Evolutionary conservation across 2,329 filamentous ascomycete genomes (phyloP).

Genomic region (Xylaria sp.): DNA sequence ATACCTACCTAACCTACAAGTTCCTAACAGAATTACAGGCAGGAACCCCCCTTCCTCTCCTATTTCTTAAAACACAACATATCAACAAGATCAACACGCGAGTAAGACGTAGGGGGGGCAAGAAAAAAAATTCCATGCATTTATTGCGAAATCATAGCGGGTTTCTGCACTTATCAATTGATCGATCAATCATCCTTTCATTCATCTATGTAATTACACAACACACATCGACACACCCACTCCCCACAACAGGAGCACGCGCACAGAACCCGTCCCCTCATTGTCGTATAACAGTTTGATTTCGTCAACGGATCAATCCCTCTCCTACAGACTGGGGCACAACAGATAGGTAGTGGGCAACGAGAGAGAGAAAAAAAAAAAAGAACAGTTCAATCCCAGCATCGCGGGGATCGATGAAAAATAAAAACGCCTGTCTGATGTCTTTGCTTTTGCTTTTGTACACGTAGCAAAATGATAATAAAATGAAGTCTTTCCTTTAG

Average conservation of each 20-base stretch:
- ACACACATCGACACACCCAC: not conserved
- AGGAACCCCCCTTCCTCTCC: not conserved
- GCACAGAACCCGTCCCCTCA: not conserved
- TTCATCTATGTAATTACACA: slow-evolving; percentile 30
- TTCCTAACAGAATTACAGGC: not conserved
- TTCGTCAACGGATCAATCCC: not conserved
- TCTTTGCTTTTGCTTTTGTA: slow-evolving; percentile 35
- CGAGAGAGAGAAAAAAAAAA: slow-evolving; percentile 8
- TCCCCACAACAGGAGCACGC: not conserved
- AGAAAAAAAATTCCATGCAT: slow-evolving; percentile 1
- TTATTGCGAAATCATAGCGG: slow-evolving; percentile 7
- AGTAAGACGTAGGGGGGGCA: not conserved
- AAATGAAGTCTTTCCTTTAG: slow-evolving; percentile 26
- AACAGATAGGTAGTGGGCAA: not conserved
- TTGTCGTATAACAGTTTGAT: slow-evolving; percentile 2
- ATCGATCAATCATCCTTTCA: slow-evolving; percentile 23
- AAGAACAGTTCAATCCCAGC: not conserved
- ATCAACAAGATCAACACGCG: not conserved
- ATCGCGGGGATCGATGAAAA: slow-evolving; percentile 11
- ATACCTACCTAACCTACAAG: too few species aligned
- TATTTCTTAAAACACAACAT: not conserved
- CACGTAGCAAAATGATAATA: slow-evolving; percentile 19
- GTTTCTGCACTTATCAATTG: slow-evolving; percentile 1
- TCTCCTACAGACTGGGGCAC: not conserved
- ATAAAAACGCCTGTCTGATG: slow-evolving; percentile 37